Evolutionary conservation across 352 stramenopile species (phyloP), one percentile per base, ranked within the genome.

Genomic region (Lagenidium sp.): DNA sequence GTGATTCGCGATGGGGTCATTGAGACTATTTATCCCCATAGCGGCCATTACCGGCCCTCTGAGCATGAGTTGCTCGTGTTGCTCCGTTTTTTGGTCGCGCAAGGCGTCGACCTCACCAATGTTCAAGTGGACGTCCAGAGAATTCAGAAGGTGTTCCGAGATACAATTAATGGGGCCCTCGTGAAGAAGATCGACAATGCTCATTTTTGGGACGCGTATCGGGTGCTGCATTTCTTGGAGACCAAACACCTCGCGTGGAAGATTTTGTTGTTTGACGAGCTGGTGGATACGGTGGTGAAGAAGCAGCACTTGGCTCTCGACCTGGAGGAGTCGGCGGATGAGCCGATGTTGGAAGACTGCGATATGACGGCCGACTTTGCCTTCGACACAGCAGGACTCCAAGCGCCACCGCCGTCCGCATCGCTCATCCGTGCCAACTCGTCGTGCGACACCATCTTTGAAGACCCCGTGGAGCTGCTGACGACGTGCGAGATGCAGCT

Each of bases 11-110:
- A 96, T 39, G 95, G 95, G 19, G 68, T 84, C 41, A 85, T 99
- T 59, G 82, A 84, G 44, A 81, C 77, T 66, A 85, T 98, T 53
- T 98, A 97, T 75, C 94, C 95, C n/a, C 95, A 98, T 70, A 98
- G 89, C 18, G 95, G 95, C 50, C 95, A 99, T 60, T 99, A 99
- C 55, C 81, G 95, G 28, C 95, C 95, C 26, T 90, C 83, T 18
- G 94, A 99, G 61, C 84, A 94, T 43, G 88, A 99, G 57, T 73
- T 98, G 46, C 76, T 97, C 35, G 77, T 95, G 53, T 72, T 97
- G 52, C 69, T 98, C 12, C 89, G 87, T 41, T 97, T 97, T 44
- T 65, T 98, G 29, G 69, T 97, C 34, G 67, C 77, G n/a, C 78
- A 85, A 26, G 85, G 90, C 20, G 76, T 98, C 15, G 83, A 97